These are phyloP conservation scores for Rhododendron mucronatum DNA, from an alignment of 148 eudicot genomes.

Conservation along the genomic window DNA sequence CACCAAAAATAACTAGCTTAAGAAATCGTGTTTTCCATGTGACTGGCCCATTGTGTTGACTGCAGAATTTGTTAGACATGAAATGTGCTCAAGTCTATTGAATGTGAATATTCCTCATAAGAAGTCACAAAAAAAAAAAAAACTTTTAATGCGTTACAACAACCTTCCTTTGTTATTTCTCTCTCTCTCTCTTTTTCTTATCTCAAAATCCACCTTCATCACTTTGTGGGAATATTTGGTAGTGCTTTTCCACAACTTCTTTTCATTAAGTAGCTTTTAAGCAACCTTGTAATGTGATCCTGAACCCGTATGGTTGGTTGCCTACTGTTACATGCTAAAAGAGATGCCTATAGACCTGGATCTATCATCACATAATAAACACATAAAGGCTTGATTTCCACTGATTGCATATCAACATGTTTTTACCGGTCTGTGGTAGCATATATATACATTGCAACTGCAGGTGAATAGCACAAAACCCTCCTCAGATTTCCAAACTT, in stretches of 20 bases:
- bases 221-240: background rate
- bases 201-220: background rate
- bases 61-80: background rate
- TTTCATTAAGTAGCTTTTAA: background rate
- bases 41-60: background rate
- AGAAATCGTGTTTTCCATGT: background rate
- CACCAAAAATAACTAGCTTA: background rate
- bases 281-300: background rate
- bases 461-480: background rate
- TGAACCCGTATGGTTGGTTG: background rate
- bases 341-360: background rate
- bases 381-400: background rate
- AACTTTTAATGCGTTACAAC: background rate
- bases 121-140: background rate
- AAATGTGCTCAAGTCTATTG: background rate
- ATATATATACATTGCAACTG: background rate
- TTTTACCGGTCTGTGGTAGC: background rate
- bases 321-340: background rate
- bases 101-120: background rate
- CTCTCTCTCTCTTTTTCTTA: background rate
- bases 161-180: background rate
- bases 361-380: background rate
- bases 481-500: background rate
- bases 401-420: background rate
- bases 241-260: background rate